Evolutionary conservation across 2,329 filamentous ascomycete species (phyloP).

Genomic region (Fusarium penzigii): DNA sequence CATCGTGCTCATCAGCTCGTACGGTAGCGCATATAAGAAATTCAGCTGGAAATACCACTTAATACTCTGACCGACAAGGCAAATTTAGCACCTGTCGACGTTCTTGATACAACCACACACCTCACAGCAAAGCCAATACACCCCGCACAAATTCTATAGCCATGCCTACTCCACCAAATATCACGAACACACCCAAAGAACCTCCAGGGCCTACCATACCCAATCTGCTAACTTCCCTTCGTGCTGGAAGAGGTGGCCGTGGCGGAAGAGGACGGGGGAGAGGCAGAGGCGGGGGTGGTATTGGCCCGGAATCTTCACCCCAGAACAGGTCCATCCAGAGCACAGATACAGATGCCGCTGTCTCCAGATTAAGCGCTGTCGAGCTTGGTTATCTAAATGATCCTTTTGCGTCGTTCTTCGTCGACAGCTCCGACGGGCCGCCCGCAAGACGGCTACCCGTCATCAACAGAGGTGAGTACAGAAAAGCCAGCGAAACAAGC

Average conservation of each 20-base stretch:
- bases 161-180: background rate
- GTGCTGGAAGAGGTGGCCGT: constrained; percentile 41
- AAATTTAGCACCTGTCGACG: too few relatives aligned
- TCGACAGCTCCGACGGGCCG: constrained; percentile 48
- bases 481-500: constrained; percentile 17
- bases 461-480: constrained; percentile 78
- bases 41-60: too few relatives aligned
- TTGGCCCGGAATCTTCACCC: constrained; percentile 34
- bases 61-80: too few relatives aligned
- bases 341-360: constrained; percentile 89
- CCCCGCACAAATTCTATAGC: too few relatives aligned
- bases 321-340: constrained; percentile 80
- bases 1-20: too few relatives aligned
- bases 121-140: too few relatives aligned
- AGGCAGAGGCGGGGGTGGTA: constrained; percentile 32
- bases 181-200: background rate
- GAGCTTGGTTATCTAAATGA: constrained; percentile 83
- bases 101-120: too few relatives aligned
- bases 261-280: constrained; percentile 27
- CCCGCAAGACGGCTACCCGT: constrained; percentile 74
- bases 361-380: constrained; percentile 87
- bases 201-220: constrained; percentile 76
- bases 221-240: constrained; percentile 64
- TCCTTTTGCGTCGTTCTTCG: constrained; percentile 72
- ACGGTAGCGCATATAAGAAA: too few relatives aligned